Base-by-base conservation (phyloP, 1,284 basidiomycete genomes). In the Inonotus obliquus region DNA sequence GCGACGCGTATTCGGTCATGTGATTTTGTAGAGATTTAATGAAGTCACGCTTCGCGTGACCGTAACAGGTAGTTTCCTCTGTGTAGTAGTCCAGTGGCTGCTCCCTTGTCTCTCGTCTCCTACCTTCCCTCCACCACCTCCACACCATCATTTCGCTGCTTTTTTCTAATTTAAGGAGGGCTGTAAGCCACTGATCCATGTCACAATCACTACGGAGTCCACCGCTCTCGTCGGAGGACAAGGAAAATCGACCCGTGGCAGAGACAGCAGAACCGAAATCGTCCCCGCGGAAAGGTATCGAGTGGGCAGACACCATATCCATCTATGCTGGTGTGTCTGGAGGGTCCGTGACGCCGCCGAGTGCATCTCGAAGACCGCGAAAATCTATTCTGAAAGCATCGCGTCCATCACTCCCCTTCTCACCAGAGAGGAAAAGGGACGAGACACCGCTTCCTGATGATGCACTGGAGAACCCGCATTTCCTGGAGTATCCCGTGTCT, bases 381-480 rank as follows among this genome's bases (percentile, higher is more conserved):
- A 85, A 81, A 65, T 86, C 88, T 9, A 91, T 89, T 64, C 76
- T 89, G 72, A 81, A 79, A 63, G 71, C 74, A 6, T 67, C 69
- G 19, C 66, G 67, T 63, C 70, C 67, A 29, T 67, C 60, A 45
- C 69, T 81, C 35, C 74, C 80, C 4, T 69, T 77, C 39, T 64
- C 71, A 1, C 69, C 76, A n/a, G 79, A 79, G 55, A 73, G 73
- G 39, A 72, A 76, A 57, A 81, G 89, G 60, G 84, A 89, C 62
- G 72, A 77, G 17, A 91, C 89, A 0, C 90, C 89, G 19, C 87
- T 88, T 66, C 89, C 90, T 4, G 73, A 75, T 1, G 82, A 86
- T 67, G 86, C 87, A 9, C 76, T 89, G n/a, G 76, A 77, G 10
- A 78, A 90, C 67, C 72, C 85, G 9, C 70, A 74, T 27, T 92